These are phyloP conservation scores for Zygotorulaspora florentina DNA, from an alignment of 805 yeast species.

Conservation along the genomic window DNA sequence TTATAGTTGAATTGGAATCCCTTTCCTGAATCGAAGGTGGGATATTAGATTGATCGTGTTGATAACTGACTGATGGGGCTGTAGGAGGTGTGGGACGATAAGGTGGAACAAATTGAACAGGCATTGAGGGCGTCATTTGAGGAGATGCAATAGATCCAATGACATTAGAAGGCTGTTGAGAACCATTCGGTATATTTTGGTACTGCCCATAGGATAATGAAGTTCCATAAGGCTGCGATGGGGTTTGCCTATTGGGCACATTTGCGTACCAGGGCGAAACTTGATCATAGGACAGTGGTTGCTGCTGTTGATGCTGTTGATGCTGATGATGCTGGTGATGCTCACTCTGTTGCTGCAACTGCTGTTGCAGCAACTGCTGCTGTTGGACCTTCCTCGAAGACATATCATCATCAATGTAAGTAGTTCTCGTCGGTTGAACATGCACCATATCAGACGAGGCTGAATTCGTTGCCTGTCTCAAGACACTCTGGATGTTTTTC, in stretches of 20 bases:
- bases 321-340: constrained; percentile 9
- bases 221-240: constrained; percentile 8
- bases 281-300: constrained; percentile 10
- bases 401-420: not conserved
- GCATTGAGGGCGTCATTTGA: constrained; percentile 2
- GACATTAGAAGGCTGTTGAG: constrained; percentile 5
- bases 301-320: constrained; percentile 6
- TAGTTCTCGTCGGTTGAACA: not conserved
- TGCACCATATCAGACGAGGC: not conserved
- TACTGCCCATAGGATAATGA: constrained; percentile 11
- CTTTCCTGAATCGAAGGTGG: constrained; percentile 6
- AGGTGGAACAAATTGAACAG: constrained; percentile 5
- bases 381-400: constrained; percentile 2
- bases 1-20: constrained; percentile 5
- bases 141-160: constrained; percentile 5
- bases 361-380: constrained; percentile 8
- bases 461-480: constrained; percentile 28
- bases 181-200: constrained; percentile 3
- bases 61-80: constrained; percentile 3
- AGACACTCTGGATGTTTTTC: constrained; percentile 57
- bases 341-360: constrained; percentile 7
- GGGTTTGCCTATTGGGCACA: constrained; percentile 4
- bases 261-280: constrained; percentile 7
- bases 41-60: constrained; percentile 2
- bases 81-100: constrained; percentile 2